Evolutionary conservation across 139 green algal species (phyloP).

Genomic region (Auxenochlorella protothecoides): DNA sequence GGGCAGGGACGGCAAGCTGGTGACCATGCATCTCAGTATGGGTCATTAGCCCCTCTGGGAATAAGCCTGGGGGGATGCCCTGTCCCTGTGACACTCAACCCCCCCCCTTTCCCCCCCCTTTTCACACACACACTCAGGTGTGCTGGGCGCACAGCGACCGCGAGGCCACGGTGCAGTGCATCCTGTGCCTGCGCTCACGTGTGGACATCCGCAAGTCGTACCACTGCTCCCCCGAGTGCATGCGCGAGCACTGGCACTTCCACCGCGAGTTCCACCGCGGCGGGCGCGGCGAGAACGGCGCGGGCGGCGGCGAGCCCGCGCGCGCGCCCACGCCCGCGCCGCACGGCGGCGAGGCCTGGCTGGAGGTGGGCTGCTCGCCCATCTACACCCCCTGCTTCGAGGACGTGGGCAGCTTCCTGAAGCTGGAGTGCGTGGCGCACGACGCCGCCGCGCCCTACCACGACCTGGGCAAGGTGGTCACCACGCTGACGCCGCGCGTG

Average conservation of each 20-base stretch:
- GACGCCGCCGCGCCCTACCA: slow-evolving; percentile 9
- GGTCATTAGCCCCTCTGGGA: too few relatives aligned
- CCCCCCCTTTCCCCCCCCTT: background rate
- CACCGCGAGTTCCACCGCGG: slow-evolving; percentile 77
- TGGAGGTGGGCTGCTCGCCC: slow-evolving; percentile 47
- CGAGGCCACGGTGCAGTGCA: slow-evolving; percentile 82
- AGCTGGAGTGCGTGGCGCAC: slow-evolving; percentile 60
- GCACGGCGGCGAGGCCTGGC: slow-evolving; percentile 58
- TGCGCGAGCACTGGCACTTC: slow-evolving; percentile 74
- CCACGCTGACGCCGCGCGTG: slow-evolving; percentile 65
- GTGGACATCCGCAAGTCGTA: slow-evolving; percentile 68
- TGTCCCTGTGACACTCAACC: background rate
- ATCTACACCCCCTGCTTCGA: slow-evolving; percentile 71
- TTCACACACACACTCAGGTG: slow-evolving; percentile 7
- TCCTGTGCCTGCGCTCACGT: slow-evolving; percentile 71
- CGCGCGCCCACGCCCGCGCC: background rate
- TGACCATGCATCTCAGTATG: too few relatives aligned
- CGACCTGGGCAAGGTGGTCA: slow-evolving; percentile 31
- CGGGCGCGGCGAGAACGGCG: slow-evolving; percentile 26
- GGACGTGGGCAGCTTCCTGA: slow-evolving; percentile 82
- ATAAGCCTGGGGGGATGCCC: too few relatives aligned
- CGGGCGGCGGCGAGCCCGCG: background rate
- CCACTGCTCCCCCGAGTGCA: slow-evolving; percentile 87
- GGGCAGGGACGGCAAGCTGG: too few relatives aligned
- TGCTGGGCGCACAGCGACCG: slow-evolving; percentile 64